phyloP scores from a whole-genome alignment of 495 filamentous ascomycete species.

The Sordaria brevicollis region DNA sequence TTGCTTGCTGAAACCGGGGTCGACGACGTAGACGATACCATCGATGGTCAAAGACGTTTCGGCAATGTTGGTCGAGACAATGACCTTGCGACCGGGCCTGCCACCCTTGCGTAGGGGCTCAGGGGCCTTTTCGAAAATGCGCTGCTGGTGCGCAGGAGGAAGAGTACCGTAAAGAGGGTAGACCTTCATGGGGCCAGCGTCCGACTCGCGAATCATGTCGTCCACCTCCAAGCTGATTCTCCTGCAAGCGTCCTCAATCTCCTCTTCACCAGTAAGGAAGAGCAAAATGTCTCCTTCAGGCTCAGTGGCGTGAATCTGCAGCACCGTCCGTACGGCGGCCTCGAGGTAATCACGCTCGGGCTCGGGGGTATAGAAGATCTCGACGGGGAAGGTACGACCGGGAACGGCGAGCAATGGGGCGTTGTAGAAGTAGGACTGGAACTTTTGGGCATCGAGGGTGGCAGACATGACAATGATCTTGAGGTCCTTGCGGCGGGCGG shows the following conservation, averaged over 20 bases:
- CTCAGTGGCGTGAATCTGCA: conserved; percentile 92
- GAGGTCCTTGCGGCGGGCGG: conserved; percentile 65
- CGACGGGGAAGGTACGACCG: conserved; percentile 90
- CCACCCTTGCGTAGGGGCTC: conserved; percentile 61
- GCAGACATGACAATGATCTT: conserved; percentile 99
- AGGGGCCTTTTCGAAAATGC: conserved; percentile 87
- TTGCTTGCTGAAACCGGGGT: conserved; percentile 98
- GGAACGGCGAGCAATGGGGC: conserved; percentile 91
- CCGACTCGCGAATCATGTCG: conserved; percentile 81
- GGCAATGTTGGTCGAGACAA: conserved; percentile 95
- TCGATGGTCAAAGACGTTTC: conserved; percentile 97
- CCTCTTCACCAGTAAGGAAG: conserved; percentile 96
- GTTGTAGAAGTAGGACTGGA: conserved; percentile 94
- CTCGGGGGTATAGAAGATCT: conserved; percentile 97
- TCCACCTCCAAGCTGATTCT: conserved; percentile 87
- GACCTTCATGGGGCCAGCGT: conserved; percentile 78
- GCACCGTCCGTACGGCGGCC: conserved; percentile 82
- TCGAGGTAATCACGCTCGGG: conserved; percentile 96
- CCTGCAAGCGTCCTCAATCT: conserved; percentile 92
- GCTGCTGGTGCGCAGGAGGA: conserved; percentile 84
- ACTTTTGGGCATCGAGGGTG: conserved; percentile 93
- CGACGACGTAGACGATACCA: conserved; percentile 97
- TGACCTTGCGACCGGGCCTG: conserved; percentile 83
- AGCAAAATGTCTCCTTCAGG: conserved; percentile 89
- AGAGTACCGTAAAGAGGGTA: conserved; percentile 94